These are phyloP conservation scores for Leptographium lundbergii DNA, from an alignment of 2,329 filamentous ascomycete genomes.

Conservation along the genomic window DNA sequence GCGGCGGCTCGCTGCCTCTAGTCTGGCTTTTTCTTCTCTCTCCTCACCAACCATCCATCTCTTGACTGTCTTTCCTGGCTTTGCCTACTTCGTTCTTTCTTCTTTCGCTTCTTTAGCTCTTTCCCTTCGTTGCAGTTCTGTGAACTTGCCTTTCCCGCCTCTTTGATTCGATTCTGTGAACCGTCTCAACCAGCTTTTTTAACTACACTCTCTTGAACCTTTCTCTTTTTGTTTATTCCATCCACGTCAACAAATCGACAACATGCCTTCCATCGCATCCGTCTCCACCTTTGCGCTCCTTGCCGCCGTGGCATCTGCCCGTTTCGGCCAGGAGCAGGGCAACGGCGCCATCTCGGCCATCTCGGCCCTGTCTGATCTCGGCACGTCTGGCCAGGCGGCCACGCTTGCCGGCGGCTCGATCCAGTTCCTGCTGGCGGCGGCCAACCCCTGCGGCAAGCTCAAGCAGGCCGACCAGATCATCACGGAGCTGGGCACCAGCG, in stretches of 20 bases:
- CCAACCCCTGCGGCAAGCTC: slow-evolving; percentile 33
- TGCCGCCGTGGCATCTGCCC: slow-evolving; percentile 22
- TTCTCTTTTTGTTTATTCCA: neutral
- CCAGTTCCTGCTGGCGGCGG: slow-evolving; percentile 46
- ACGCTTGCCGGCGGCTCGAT: slow-evolving; percentile 51
- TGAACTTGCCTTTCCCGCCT: slow-evolving; percentile 7
- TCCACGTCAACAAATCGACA: neutral
- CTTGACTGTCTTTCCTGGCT: neutral
- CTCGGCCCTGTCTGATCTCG: slow-evolving; percentile 35
- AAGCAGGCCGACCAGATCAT: slow-evolving; percentile 52
- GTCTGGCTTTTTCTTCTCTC: neutral
- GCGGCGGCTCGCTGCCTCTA: neutral
- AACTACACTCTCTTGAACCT: neutral
- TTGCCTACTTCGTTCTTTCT: slow-evolving; percentile 6
- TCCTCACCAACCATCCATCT: slow-evolving; percentile 6
- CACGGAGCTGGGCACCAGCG: slow-evolving; percentile 43
- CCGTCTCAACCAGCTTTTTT: neutral
- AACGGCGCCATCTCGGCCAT: slow-evolving; percentile 38
- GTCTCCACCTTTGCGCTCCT: slow-evolving; percentile 23
- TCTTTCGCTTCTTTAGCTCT: neutral
- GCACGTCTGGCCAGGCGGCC: slow-evolving; percentile 43
- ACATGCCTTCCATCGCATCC: slow-evolving; percentile 20
- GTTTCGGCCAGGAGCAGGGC: slow-evolving; percentile 51
- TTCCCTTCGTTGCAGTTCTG: slow-evolving; percentile 11
- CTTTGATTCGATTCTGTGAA: slow-evolving; percentile 8